Evolutionary conservation across 1,284 basidiomycete genomes (phyloP), one percentile per base, ranked within the genome.

Genomic region (Cryptococcus sp.): DNA sequence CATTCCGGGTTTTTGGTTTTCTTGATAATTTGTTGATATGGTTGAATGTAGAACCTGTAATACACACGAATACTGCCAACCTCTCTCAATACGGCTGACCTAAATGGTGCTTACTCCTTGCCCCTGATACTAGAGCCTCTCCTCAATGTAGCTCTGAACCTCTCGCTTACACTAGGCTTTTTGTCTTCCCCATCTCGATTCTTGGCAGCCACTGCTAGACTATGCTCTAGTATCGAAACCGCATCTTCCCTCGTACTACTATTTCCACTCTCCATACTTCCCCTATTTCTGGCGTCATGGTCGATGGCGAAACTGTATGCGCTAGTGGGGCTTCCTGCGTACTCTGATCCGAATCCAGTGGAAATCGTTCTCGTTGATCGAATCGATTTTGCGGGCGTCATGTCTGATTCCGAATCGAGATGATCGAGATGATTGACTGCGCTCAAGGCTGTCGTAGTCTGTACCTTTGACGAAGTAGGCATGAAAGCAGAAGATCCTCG

Each of bases 381-480:
- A 16, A 43, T 43, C 19, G 41, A 43, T 43, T 43, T 21, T 4
- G 41, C 41, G 23, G 19, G 21, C 16, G 19, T 21, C 18, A 43
- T 34, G 9, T 37, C 19, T 7, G 46, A n/a, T 10, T 37, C 19
- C 10, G 46, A n/a, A 18, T 50, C 48, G 25, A 40, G 40, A 18
- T 37, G 39, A 36, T 59, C 55, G 22, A 53, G 54, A 14, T 52
- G 52, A 2, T 53, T 61, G 25, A 66, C 48, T 18, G 53, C 44
- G 40, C 56, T 61, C 32, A 62, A 43, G 4, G 61, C 61, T 5
- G 59, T 60, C 1, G 59, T 59, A 2, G 62, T 47, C 23, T 45
- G 48, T n/a, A 36, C 46, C 4, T 46, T 21, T 7, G 53, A 46
- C 2, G 54, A 46, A 10, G 61, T 45, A 3, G 61, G 53, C 25